Evolutionary conservation across 345 rosid genomes (phyloP).

Genomic region (Passiflora organensis): DNA sequence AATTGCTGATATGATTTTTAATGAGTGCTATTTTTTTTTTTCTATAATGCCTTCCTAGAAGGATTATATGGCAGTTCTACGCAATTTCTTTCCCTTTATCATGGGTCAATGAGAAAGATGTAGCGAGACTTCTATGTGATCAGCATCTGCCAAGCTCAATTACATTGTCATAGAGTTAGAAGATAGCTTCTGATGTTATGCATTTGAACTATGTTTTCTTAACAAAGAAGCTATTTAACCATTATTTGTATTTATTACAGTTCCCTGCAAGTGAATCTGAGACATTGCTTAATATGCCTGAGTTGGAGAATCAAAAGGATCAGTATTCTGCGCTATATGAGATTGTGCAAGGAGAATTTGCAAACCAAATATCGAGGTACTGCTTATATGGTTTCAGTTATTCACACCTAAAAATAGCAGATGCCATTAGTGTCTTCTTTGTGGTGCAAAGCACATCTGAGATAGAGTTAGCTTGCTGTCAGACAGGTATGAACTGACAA

Average conservation of each 20-base stretch:
- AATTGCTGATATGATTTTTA: too few species aligned
- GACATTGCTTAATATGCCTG: slow-evolving; percentile 46
- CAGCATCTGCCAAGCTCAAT: not conserved
- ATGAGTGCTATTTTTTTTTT: too few species aligned
- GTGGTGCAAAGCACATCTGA: slow-evolving; percentile 4
- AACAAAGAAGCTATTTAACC: slow-evolving; percentile 3
- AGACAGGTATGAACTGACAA: too few species aligned
- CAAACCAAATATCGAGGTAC: slow-evolving; percentile 59
- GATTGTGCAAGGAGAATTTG: slow-evolving; percentile 51
- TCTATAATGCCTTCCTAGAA: too few species aligned
- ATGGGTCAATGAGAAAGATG: too few species aligned
- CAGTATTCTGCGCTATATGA: slow-evolving; percentile 47
- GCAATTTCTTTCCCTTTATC: too few species aligned
- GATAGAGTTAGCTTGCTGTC: not conserved
- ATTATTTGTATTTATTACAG: slow-evolving; percentile 47
- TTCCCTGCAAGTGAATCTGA: slow-evolving; percentile 63
- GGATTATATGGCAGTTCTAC: too few species aligned
- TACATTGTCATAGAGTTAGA: not conserved
- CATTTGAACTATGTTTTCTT: not conserved
- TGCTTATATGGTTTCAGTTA: slow-evolving; percentile 6
- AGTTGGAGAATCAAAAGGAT: slow-evolving; percentile 56
- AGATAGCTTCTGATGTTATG: not conserved
- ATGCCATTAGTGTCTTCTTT: not conserved
- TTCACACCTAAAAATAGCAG: not conserved
- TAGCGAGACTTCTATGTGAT: too few species aligned